Conservation (phyloP, 768 basidiomycete species). For the Piloderma croceum region DNA sequence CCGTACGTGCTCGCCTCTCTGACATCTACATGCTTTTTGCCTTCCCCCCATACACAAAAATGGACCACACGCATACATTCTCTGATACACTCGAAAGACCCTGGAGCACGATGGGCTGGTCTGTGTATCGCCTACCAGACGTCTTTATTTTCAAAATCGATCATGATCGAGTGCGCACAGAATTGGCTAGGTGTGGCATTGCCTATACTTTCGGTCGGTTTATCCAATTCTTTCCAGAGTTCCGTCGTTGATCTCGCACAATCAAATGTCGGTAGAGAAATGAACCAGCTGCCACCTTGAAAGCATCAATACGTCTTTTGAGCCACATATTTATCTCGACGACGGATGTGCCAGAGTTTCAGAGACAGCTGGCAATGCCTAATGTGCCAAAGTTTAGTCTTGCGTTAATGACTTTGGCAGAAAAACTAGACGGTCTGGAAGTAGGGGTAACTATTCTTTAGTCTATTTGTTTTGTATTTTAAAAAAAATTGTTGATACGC, state of each 20-base stretch:
- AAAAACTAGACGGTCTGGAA: conserved; percentile 44
- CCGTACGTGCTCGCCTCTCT: conserved; percentile 56
- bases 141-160: conserved; percentile 46
- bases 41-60: conserved; percentile 66
- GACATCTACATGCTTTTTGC: conserved; percentile 43
- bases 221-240: conserved; percentile 17
- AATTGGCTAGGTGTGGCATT: conserved; percentile 64
- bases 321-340: conserved; percentile 56
- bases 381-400: conserved; percentile 66
- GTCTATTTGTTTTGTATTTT: neutral
- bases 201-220: conserved; percentile 66
- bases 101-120: conserved; percentile 77
- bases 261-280: conserved; percentile 48
- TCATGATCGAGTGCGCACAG: conserved; percentile 68
- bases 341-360: conserved; percentile 66
- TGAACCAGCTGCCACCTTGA: conserved; percentile 54
- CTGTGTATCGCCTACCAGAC: conserved; percentile 69
- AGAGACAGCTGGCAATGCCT: conserved; percentile 70
- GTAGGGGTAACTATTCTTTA: conserved; percentile 41
- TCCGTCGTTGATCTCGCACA: conserved; percentile 17
- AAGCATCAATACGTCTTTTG: conserved; percentile 61
- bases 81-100: conserved; percentile 69
- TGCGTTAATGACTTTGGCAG: conserved; percentile 50
- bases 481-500: conserved; percentile 2
- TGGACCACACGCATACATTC: conserved; percentile 73